Evolutionary conservation across 441 rosid species (phyloP).

Genomic region (Isatis lusitanica): DNA sequence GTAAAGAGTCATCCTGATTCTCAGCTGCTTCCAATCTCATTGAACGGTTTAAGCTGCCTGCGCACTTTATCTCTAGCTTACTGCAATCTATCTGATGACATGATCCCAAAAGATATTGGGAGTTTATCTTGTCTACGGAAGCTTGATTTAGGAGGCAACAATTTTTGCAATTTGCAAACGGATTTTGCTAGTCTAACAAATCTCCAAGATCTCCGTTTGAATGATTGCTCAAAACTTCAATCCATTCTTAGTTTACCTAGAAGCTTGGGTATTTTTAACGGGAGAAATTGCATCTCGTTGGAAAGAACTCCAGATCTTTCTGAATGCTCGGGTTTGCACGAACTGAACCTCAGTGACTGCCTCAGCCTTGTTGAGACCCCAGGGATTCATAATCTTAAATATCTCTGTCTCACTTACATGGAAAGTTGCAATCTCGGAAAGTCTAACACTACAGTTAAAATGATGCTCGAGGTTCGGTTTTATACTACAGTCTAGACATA

Average conservation of each 20-base stretch:
- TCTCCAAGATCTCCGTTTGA: neutral
- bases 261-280: neutral
- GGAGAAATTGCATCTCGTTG: neutral
- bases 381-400: neutral
- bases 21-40: too few relatives aligned
- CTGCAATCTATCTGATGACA: conserved; percentile 17
- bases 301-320: conserved; percentile 5
- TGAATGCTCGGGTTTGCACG: neutral
- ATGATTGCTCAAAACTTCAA: neutral
- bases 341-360: neutral
- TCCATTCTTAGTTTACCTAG: conserved; percentile 3
- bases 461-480: too few relatives aligned
- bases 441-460: too few relatives aligned
- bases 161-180: too few relatives aligned
- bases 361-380: neutral
- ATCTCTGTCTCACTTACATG: too few relatives aligned
- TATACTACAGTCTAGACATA: too few relatives aligned
- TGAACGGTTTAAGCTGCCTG: neutral
- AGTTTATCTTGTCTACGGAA: conserved; percentile 7
- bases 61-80: neutral
- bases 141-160: conserved; percentile 15
- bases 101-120: neutral
- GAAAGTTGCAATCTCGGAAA: too few relatives aligned
- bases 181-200: neutral
- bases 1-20: too few relatives aligned